These are phyloP conservation scores for Tulasnella sp. DNA, from an alignment of 768 basidiomycete genomes.

Conservation along the genomic window DNA sequence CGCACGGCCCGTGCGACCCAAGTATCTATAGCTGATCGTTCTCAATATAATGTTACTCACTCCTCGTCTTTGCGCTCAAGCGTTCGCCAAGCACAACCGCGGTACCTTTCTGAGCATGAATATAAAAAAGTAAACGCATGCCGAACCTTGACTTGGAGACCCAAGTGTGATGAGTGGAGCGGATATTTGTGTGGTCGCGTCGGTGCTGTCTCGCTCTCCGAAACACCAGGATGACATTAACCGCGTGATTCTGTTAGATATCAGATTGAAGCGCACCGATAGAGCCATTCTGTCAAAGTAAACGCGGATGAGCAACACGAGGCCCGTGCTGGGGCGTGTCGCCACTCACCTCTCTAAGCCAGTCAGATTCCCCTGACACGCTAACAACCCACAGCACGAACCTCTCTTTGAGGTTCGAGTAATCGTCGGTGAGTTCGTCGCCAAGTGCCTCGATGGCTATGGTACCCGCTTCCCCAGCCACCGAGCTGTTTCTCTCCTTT, in stretches of 20 bases:
- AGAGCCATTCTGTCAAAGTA: not conserved
- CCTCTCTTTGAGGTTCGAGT: constrained; percentile 57
- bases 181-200: constrained; percentile 61
- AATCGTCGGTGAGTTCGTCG: constrained; percentile 40
- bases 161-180: constrained; percentile 55
- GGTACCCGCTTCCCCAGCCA: constrained; percentile 63
- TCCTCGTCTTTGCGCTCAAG: no score
- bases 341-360: constrained; percentile 40
- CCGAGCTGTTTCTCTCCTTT: constrained; percentile 48
- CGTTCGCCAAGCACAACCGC: no score
- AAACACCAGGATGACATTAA: no score
- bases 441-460: constrained; percentile 34
- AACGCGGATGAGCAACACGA: not conserved
- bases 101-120: not conserved
- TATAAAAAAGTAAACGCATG: not conserved
- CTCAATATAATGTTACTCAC: no score
- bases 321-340: not conserved
- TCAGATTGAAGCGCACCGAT: not conserved
- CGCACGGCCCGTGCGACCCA: no score
- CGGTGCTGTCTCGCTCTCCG: not conserved
- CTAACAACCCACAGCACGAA: constrained; percentile 67
- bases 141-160: constrained; percentile 65
- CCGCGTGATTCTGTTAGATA: not conserved
- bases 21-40: no score
- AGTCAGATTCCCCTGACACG: constrained; percentile 64